phyloP scores from a whole-genome alignment of 2,329 filamentous ascomycete species.

The Talaromyces sp. region DNA sequence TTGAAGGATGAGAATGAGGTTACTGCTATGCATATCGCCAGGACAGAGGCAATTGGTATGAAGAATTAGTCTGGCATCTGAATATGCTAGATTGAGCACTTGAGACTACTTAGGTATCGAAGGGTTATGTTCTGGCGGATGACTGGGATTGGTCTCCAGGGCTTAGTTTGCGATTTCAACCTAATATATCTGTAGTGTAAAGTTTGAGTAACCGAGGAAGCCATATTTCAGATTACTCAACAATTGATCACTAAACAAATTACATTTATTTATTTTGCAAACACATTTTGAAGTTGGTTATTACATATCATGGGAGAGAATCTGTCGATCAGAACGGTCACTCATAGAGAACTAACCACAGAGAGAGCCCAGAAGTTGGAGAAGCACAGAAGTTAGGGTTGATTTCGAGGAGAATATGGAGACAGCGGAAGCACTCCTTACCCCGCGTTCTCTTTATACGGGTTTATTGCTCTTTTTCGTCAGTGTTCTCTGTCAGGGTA shows the following conservation, averaged over 20 bases:
- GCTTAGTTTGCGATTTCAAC: background rate
- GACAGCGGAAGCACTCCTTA: background rate
- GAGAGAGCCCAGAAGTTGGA: background rate
- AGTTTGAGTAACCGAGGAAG: background rate
- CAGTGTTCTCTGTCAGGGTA: background rate
- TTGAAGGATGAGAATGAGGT: conserved; percentile 19
- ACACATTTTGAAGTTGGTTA: background rate
- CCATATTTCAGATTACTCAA: background rate
- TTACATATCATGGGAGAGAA: background rate
- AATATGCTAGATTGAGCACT: background rate
- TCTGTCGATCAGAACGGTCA: background rate
- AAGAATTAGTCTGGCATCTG: conserved; percentile 2
- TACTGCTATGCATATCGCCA: conserved; percentile 6
- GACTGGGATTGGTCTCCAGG: background rate
- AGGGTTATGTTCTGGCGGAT: background rate
- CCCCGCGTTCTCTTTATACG: background rate
- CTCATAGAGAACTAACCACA: background rate
- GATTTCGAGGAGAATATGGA: background rate
- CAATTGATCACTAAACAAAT: background rate
- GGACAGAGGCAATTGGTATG: background rate
- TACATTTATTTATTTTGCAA: background rate
- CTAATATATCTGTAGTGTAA: background rate
- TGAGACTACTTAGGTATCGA: background rate
- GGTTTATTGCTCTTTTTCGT: background rate
- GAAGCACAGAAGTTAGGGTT: background rate